Base-by-base conservation (phyloP, 2,329 filamentous ascomycete species). In the Fusarium sp. region DNA sequence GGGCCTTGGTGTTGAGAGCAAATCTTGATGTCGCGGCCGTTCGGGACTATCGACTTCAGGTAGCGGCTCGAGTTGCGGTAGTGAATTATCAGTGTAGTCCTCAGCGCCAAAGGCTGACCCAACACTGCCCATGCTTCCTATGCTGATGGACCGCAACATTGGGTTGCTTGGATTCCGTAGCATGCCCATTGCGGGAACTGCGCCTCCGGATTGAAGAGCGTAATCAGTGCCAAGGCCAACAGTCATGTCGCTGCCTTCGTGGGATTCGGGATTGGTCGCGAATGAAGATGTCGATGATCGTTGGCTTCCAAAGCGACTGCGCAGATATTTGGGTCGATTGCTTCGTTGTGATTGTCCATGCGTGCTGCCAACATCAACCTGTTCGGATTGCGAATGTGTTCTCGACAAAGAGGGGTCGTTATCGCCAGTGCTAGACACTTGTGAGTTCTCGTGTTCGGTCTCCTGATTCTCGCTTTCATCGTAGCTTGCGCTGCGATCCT, bases 71-170 rank as follows among this genome's bases (percentile, higher is more conserved):
- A 88, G 80, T 40, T 84, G 86, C 48, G 79, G 81, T 41, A 78
- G 76, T 30, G 77, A 76, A 83, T 71, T 76, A 30, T 86, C 84
- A n/a, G 82, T 80, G 52, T 80, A 80, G 22, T 90, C 88, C n/a
- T 90, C 87, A 48, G 86, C 82, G 1, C 91, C 93, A 41, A 81
- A 73, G 8, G 77, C 79, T 8, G 94, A 97, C 4, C 90, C 92
- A 82, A 97, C 94, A 78, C 94, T 98, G 16, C 94, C 94, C 67
- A 98, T 86, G 80, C 95, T 98, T 24, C 94, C 94, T 63, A 98
- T 86, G 80, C 94, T 98, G 66, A 94, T 91, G 13, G 94, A 88
- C 25, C 95, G 87, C 22, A 91, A 90, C 58, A 97, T 83, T 4
- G 83, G 81, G 65, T 87, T 85, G 77, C 86, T 88, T 25, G 83